Conservation (phyloP, 106 monocot species). For the Chionographis japonica region DNA sequence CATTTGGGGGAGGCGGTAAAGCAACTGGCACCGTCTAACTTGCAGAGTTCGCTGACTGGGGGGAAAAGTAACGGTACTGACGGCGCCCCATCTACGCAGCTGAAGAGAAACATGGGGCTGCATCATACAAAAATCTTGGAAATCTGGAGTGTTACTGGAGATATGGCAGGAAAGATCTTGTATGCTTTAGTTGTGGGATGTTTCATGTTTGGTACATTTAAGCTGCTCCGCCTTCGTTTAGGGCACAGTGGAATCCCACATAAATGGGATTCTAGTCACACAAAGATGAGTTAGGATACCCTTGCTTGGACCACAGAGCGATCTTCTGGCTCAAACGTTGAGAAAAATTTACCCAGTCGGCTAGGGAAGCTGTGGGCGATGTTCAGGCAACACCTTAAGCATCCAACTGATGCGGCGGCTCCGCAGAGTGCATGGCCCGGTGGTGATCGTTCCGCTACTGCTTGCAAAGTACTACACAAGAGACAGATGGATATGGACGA, state of each 20-base stretch:
- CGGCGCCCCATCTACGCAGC: conserved; percentile 23
- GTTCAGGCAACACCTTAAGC: conserved; percentile 26
- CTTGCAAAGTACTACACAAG: conserved; percentile 17
- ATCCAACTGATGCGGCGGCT: conserved; percentile 13
- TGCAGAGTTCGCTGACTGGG: conserved; percentile 26
- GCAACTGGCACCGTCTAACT: conserved; percentile 68
- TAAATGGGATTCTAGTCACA: conserved; percentile 14
- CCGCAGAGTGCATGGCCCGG: conserved; percentile 18
- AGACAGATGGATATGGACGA: conserved; percentile 61
- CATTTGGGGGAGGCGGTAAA: conserved; percentile 74
- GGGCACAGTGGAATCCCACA: conserved; percentile 18
- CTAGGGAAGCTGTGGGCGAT: conserved; percentile 30
- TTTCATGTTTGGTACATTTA: conserved; percentile 36
- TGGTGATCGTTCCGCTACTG: conserved; percentile 19
- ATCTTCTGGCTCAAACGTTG: conserved; percentile 6
- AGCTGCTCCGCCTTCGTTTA: conserved; percentile 34
- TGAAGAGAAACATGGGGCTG: conserved; percentile 50
- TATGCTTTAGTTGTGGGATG: conserved; percentile 47
- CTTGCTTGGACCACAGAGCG: conserved; percentile 9
- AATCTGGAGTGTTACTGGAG: conserved; percentile 26
- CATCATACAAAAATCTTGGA: conserved; percentile 31
- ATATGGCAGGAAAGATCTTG: conserved; percentile 28
- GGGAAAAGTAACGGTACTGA: conserved; percentile 18
- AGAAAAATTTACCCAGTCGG: conserved; percentile 14
- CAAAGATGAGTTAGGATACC: conserved; percentile 9